Conservation (phyloP, 805 yeast species). For the Yamadazyma akitaensis region DNA sequence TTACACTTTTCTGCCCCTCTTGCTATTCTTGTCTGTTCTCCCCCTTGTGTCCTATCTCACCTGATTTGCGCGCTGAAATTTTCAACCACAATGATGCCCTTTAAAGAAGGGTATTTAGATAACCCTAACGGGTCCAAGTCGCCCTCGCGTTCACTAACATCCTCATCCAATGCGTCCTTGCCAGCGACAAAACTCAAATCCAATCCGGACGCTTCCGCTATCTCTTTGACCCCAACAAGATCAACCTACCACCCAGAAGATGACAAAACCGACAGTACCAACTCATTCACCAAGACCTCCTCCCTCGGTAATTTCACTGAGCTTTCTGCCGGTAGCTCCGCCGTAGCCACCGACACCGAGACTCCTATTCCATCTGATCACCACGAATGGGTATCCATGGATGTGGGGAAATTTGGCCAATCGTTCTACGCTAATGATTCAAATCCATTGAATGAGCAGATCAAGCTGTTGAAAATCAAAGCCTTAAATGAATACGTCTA, state of each 20-base stretch:
- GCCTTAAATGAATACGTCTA: conserved; percentile 36
- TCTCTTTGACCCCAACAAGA: not conserved
- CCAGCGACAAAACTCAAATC: not conserved
- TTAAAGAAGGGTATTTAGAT: conserved; percentile 5
- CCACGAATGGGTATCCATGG: conserved; percentile 53
- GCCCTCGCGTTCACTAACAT: not conserved
- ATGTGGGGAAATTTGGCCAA: conserved; percentile 41
- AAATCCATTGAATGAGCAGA: conserved; percentile 37
- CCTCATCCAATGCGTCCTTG: not conserved
- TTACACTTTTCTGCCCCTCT: too few species aligned
- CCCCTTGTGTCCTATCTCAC: too few species aligned
- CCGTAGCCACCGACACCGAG: not conserved
- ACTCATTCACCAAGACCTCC: not conserved
- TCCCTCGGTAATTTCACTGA: not conserved
- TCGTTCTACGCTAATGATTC: conserved; percentile 41
- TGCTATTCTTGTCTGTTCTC: too few species aligned
- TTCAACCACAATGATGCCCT: conserved; percentile 3
- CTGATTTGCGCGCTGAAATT: conserved; percentile 4
- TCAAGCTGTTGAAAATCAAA: conserved; percentile 32
- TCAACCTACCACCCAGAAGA: not conserved
- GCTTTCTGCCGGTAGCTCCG: not conserved
- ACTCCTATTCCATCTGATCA: not conserved
- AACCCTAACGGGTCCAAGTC: not conserved
- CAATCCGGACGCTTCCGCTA: not conserved
- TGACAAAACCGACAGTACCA: not conserved